Evolutionary conservation across 148 eudicot genomes (phyloP).

Genomic region (Vaccinium darrowii): DNA sequence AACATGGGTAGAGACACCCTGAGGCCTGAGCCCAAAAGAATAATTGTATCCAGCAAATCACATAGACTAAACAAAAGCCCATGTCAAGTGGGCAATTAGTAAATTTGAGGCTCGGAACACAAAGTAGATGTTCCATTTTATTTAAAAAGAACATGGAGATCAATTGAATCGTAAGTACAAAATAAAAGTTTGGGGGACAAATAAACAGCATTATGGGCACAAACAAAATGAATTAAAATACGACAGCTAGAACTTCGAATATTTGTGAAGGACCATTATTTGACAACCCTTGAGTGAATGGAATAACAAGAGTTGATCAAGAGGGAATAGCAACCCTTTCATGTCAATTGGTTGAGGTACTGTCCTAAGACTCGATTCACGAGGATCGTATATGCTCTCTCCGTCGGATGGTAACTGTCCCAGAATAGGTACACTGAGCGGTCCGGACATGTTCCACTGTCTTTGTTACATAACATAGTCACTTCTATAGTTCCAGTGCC

Average conservation of each 20-base stretch:
- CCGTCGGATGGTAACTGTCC: constrained; percentile 65
- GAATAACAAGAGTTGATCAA: not conserved
- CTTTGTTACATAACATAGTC: constrained; percentile 32
- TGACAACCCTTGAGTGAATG: not conserved
- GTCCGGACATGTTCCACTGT: constrained; percentile 34
- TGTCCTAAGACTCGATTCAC: constrained; percentile 8
- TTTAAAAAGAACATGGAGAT: not conserved
- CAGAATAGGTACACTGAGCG: constrained; percentile 40
- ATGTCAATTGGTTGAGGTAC: not conserved
- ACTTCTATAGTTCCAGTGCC: constrained; percentile 51
- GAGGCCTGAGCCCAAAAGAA: no score
- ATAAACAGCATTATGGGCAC: not conserved
- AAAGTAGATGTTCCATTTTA: not conserved
- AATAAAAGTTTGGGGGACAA: not conserved
- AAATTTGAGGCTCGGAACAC: no score
- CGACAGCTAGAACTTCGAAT: not conserved
- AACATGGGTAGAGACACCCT: no score
- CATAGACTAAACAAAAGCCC: no score
- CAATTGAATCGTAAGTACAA: not conserved
- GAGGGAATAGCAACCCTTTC: not conserved
- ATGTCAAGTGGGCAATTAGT: no score
- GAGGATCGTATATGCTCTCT: constrained; percentile 33
- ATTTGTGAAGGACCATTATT: not conserved
- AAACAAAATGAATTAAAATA: not conserved
- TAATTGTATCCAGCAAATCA: no score